Conservation (phyloP, 2,329 filamentous ascomycete species). For the Trichoderma guizhouense region DNA sequence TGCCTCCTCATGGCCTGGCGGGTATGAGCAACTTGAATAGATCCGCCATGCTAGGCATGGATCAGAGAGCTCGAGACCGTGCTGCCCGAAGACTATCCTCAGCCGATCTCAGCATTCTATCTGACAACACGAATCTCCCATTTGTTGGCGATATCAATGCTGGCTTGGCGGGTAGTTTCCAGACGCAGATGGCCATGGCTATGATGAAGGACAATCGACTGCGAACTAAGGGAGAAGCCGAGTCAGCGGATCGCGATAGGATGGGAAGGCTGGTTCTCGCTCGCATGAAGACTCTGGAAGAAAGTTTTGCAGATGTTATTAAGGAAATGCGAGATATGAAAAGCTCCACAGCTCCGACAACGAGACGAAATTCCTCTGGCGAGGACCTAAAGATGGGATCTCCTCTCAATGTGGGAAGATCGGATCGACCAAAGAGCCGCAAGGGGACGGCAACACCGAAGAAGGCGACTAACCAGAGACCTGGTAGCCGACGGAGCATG, state of each 20-base stretch:
- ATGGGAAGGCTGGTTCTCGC: slow-evolving; percentile 81
- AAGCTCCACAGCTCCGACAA: slow-evolving; percentile 45
- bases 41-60: slow-evolving; percentile 50
- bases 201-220: slow-evolving; percentile 56
- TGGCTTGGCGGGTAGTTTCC: slow-evolving; percentile 70
- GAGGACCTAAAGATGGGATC: slow-evolving; percentile 35
- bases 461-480: slow-evolving; percentile 30
- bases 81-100: slow-evolving; percentile 53
- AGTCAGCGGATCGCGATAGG: slow-evolving; percentile 54
- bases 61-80: slow-evolving; percentile 41
- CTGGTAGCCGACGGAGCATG: slow-evolving; percentile 41
- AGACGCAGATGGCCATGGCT: slow-evolving; percentile 74
- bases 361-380: slow-evolving; percentile 50
- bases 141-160: slow-evolving; percentile 57
- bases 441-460: slow-evolving; percentile 29
- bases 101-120: slow-evolving; percentile 69
- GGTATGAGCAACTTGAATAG: slow-evolving; percentile 35
- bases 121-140: slow-evolving; percentile 59
- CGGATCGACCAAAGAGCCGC: slow-evolving; percentile 29
- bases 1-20: slow-evolving; percentile 38
- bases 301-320: slow-evolving; percentile 84
- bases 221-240: slow-evolving; percentile 40
- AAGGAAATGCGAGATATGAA: slow-evolving; percentile 70
- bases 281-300: slow-evolving; percentile 88
- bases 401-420: slow-evolving; percentile 35